phyloP scores from a whole-genome alignment of 2,329 filamentous ascomycete species.

The Botrytis squamosa region DNA sequence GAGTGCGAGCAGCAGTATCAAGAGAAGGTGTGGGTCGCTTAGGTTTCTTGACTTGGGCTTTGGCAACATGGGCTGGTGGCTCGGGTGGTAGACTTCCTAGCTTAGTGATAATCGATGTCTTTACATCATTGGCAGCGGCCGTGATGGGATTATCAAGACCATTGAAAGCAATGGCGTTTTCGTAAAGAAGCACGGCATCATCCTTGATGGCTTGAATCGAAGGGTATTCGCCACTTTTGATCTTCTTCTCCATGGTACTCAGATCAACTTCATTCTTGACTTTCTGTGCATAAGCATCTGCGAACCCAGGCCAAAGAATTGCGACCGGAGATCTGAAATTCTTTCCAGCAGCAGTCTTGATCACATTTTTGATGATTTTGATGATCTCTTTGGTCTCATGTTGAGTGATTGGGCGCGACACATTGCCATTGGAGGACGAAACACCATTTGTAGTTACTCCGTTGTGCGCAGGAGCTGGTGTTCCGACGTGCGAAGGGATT shows the following conservation, averaged over 20 bases:
- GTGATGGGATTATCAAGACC: slow-evolving; percentile 74
- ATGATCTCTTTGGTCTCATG: slow-evolving; percentile 62
- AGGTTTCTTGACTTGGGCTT: slow-evolving; percentile 56
- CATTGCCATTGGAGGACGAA: slow-evolving; percentile 19
- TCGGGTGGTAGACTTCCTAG: slow-evolving; percentile 48
- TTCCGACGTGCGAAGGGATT: slow-evolving; percentile 28
- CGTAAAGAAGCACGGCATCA: slow-evolving; percentile 74
- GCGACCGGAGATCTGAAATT: slow-evolving; percentile 79
- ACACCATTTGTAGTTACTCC: slow-evolving; percentile 29
- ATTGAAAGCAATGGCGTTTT: slow-evolving; percentile 82
- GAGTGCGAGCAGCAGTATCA: slow-evolving; percentile 40
- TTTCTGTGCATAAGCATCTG: slow-evolving; percentile 66
- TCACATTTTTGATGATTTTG: slow-evolving; percentile 69
- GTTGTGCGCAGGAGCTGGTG: slow-evolving; percentile 27
- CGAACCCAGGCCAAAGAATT: slow-evolving; percentile 71
- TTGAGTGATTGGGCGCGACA: slow-evolving; percentile 48
- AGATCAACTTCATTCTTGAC: slow-evolving; percentile 83
- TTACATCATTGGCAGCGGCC: slow-evolving; percentile 52
- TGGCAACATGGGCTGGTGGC: slow-evolving; percentile 42
- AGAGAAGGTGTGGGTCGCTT: slow-evolving; percentile 55
- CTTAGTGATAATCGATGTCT: slow-evolving; percentile 59
- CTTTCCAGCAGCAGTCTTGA: slow-evolving; percentile 79
- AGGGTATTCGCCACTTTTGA: slow-evolving; percentile 66
- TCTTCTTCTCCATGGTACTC: slow-evolving; percentile 73
- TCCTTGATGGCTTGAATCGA: slow-evolving; percentile 70